Evolutionary conservation across 1,284 basidiomycete genomes (phyloP), one percentile per base, ranked within the genome.

Genomic region (Pulveroboletus sp.): DNA sequence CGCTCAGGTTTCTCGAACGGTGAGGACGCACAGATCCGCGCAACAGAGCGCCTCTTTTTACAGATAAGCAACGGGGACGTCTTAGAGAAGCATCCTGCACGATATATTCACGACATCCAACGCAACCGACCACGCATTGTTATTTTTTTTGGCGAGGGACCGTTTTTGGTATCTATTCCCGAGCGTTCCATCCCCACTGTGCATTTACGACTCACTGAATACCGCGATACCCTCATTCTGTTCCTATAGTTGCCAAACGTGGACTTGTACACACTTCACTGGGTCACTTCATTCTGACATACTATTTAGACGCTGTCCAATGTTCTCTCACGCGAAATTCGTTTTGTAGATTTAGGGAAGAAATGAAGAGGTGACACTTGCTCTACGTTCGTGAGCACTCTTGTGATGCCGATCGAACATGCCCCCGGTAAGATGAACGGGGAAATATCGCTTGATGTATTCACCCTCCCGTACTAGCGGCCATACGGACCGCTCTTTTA

Each of bases 221-320:
- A 67, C 59, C 66, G 62, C 43, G 57, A 70, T 70, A 70, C 69
- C 69, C 72, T 63, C 71, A 71, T 64, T 56, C 55, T 58, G 64
- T 72, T 62, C 49, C 63, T 59, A 69, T 71, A 71, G 51, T 62
- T 63, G 54, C 65, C 58, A 60, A 46, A 52, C 38, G 55, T 52
- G 65, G 70, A 72, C 61, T 64, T 61, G 59, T 66, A 61, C 55
- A 73, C 63, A 67, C 43, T 50, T 59, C 20, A 49, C 20, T n/a
- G 15, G 59, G 59, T 61, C 58, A 52, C 26, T 54, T 24, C 49
- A 51, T 59, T 45, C 55, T 54, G 49, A 60, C 66, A 66, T 39
- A 51, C 50, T 67, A 59, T 68, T 47, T 68, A 62, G 63, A 61
- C 47, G 29, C 53, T 20, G 52, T 58, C 18, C 53, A 31, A 42